A percentile compares a stretch with the other conserved stretches of the same genome.
phyloP scores from a whole-genome alignment of 148 eudicot species.

The Simmondsia chinensis region DNA sequence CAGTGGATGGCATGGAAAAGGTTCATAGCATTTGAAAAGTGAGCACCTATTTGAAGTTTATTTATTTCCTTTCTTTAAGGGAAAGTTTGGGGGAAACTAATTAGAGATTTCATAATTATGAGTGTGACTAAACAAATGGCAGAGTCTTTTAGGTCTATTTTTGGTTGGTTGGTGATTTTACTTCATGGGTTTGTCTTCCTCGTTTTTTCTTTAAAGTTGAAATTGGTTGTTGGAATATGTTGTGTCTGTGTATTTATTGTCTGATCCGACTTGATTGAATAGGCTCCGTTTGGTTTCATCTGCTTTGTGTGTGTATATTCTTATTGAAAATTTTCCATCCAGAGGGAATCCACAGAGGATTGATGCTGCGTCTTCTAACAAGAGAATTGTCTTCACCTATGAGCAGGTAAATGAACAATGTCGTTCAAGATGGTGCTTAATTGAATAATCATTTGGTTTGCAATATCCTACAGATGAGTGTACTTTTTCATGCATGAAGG shows the following conservation, averaged over 20 bases:
- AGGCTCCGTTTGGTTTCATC: no score
- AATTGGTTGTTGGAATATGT: neutral
- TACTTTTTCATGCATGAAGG: no score
- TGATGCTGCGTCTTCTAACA: conserved; percentile 73
- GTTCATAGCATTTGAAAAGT: conserved; percentile 82
- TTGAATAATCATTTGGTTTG: no score
- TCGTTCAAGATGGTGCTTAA: no score
- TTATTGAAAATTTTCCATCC: conserved; percentile 13
- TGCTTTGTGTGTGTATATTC: conserved; percentile 1
- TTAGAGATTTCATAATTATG: no score
- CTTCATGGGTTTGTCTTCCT: no score
- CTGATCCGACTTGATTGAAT: no score
- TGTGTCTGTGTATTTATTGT: neutral
- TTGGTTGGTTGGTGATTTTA: no score
- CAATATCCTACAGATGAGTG: no score
- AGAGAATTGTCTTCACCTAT: conserved; percentile 79
- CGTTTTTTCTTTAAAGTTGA: neutral
- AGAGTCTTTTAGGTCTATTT: no score
- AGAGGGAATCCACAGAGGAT: conserved; percentile 96
- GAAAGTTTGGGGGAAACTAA: no score
- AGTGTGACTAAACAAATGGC: no score
- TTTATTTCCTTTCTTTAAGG: neutral
- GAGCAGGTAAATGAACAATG: conserved; percentile 98
- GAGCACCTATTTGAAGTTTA: conserved; percentile 20
- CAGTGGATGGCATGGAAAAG: conserved; percentile 97